Percentiles rank a stretch among this genome's conserved stretches.
phyloP scores from a whole-genome alignment of 495 filamentous ascomycete genomes.

The Penicillium lagena region DNA sequence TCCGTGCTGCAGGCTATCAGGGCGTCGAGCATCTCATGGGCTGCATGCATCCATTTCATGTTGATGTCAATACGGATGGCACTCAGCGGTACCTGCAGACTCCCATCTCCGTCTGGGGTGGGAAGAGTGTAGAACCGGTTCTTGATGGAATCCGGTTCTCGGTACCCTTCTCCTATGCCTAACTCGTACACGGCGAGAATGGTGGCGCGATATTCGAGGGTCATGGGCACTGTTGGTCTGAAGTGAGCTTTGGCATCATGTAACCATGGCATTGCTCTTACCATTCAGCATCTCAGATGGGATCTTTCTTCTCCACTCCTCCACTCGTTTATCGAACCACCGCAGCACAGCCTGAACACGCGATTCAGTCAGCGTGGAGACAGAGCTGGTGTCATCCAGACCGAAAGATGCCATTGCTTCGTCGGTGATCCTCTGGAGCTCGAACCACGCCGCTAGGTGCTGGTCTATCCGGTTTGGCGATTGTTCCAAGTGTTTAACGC shows the following conservation, averaged over 20 bases:
- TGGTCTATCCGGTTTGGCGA: slow-evolving; percentile 34
- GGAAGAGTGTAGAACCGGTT: slow-evolving; percentile 34
- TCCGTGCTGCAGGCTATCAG: slow-evolving; percentile 33
- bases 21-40: slow-evolving; percentile 41
- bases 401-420: slow-evolving; percentile 41
- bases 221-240: slow-evolving; percentile 30
- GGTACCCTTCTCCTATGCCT: slow-evolving; percentile 44
- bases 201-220: slow-evolving; percentile 40
- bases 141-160: slow-evolving; percentile 39
- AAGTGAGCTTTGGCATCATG: slow-evolving; percentile 27
- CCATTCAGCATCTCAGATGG: slow-evolving; percentile 33
- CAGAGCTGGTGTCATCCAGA: slow-evolving; percentile 42
- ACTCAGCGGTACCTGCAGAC: slow-evolving; percentile 20
- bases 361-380: slow-evolving; percentile 34
- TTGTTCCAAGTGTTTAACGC: slow-evolving; percentile 30
- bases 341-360: slow-evolving; percentile 39
- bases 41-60: slow-evolving; percentile 42
- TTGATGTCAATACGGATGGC: slow-evolving; percentile 42
- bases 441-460: slow-evolving; percentile 39
- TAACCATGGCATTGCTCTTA: slow-evolving; percentile 21
- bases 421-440: slow-evolving; percentile 40
- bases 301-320: slow-evolving; percentile 36
- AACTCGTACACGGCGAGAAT: slow-evolving; percentile 45
- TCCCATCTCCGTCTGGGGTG: slow-evolving; percentile 24
- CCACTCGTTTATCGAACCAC: slow-evolving; percentile 42